Evolutionary conservation across 495 filamentous ascomycete genomes (phyloP), one percentile per base, ranked within the genome.

Genomic region (Talaromyces ruber): DNA sequence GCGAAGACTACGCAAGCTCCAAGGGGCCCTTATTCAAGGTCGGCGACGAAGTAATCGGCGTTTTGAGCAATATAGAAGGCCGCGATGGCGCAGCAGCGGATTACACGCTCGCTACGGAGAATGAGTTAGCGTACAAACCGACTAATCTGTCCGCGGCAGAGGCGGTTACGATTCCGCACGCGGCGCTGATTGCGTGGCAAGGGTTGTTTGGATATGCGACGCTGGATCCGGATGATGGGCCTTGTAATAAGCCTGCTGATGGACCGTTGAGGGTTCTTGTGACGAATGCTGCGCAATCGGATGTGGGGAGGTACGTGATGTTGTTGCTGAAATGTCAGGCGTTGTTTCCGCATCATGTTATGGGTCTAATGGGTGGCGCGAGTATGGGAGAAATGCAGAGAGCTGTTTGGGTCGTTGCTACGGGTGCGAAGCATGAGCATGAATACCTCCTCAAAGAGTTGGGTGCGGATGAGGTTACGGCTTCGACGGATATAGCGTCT

Each of bases 121-220:
- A 67, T 2, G 83, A 87, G 68, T 58, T 87, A 52, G 77, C 80
- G 3, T 56, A 65, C 16, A 82, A 80, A 65, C 82, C 84, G 7
- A 63, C 62, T 24, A 78, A 73, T 60, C 69, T 85, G 50, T 69
- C 63, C 8, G 79, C 78, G 59, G 75, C 71, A 11, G 76, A 85
- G 54, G 79, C 79, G 16, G 81, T 81, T 3, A 72, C 79, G 0
- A 74, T 85, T 21, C 84, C 85, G 0, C 63, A 86, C 55, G 77
- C 78, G 1, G 80, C 75, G 14, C 64, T 82, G 52, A 85, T 80
- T 51, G 85, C 82, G 4, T 86, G 77, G 78, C 81, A 86, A 62
- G 82, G 79, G 7, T 72, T 87, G n/a, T 86, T 87, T 64, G 71
- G 67, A 14, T 79, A 84, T 67, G 77, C 70, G 3, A 74, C 72